Conservation (phyloP, 495 filamentous ascomycete genomes). For the Tuber borchii region DNA sequence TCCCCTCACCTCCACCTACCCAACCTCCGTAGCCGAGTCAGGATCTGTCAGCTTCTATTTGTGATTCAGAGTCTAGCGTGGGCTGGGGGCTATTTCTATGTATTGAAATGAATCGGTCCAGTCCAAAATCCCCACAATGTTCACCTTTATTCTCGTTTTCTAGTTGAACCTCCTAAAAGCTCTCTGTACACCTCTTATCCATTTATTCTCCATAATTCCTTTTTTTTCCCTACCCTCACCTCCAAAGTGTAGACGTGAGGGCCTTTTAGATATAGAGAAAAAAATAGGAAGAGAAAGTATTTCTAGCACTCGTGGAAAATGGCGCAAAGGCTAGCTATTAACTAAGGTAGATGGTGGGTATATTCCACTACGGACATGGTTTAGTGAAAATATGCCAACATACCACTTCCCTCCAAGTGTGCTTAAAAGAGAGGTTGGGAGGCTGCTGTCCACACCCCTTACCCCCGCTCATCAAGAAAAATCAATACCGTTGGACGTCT, state of each 20-base stretch:
- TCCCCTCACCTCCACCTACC: not conserved
- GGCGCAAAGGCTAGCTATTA: not conserved
- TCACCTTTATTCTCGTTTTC: not conserved
- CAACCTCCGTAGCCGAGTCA: not conserved
- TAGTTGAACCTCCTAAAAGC: not conserved
- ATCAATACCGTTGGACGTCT: not conserved
- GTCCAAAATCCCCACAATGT: not conserved
- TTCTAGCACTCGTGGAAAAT: not conserved
- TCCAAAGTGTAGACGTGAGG: not conserved
- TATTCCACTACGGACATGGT: not conserved
- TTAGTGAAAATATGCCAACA: not conserved
- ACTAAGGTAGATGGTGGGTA: not conserved
- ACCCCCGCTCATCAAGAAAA: not conserved
- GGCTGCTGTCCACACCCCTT: not conserved
- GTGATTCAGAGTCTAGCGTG: not conserved
- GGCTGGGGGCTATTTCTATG: not conserved
- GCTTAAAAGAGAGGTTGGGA: no score
- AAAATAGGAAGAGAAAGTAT: not conserved
- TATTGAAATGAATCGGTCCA: not conserved
- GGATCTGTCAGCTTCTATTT: not conserved
- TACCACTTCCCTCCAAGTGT: not conserved
- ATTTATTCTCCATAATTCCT: not conserved
- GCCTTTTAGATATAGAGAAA: not conserved
- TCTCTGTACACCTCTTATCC: not conserved
- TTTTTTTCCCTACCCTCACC: not conserved